Evolutionary conservation across 2,329 filamentous ascomycete species (phyloP).

Genomic region (Clarireedia hainanense): DNA sequence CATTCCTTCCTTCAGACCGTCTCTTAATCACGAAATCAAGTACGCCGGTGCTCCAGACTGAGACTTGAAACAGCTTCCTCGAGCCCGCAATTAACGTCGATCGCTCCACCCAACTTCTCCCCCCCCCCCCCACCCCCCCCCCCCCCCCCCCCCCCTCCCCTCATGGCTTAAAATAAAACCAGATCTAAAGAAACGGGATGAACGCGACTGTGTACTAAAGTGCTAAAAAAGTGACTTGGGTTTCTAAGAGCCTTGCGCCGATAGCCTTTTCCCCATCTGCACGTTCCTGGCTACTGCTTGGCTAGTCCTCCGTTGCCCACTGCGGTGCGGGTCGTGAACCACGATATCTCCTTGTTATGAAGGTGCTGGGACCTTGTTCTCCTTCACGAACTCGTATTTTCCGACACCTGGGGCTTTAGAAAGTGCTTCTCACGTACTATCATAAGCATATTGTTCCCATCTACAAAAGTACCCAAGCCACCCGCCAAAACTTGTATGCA

Average conservation of each 20-base stretch:
- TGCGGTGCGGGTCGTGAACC: too few relatives aligned
- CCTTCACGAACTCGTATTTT: not conserved
- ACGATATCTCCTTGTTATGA: not conserved
- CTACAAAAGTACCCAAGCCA: not conserved
- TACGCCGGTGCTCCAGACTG: not conserved
- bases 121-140: not conserved
- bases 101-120: not conserved
- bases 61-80: slow-evolving; percentile 3
- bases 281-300: slow-evolving; percentile 5
- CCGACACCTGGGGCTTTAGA: not conserved
- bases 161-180: not conserved
- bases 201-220: not conserved
- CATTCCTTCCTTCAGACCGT: not conserved
- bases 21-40: not conserved
- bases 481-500: slow-evolving; percentile 7
- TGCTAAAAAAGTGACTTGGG: not conserved
- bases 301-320: not conserved
- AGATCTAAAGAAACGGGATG: slow-evolving; percentile 1
- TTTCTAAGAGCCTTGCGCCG: not conserved
- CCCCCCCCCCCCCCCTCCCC: not conserved
- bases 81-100: not conserved
- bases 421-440: not conserved
- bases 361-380: not conserved
- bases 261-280: not conserved
- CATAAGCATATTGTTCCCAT: not conserved